Evolutionary conservation across 1,284 basidiomycete species (phyloP).

Genomic region (Sanguinoderma infundibulare): DNA sequence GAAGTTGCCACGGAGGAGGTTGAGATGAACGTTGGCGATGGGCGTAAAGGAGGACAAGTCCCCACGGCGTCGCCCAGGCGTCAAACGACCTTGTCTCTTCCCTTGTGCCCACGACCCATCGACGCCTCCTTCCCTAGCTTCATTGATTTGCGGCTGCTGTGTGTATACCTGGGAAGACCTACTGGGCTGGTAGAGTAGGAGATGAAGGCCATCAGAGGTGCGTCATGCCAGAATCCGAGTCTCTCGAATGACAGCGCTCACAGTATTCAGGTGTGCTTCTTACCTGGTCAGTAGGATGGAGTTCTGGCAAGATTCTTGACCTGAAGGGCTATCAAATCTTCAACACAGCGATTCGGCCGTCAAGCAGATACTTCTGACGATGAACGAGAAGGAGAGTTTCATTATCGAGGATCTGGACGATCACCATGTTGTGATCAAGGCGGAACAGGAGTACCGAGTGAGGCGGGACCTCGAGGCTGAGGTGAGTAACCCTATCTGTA

Average conservation of each 20-base stretch:
- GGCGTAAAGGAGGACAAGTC: too few species aligned
- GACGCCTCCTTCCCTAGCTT: too few species aligned
- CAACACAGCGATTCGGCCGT: constrained; percentile 89
- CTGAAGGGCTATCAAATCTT: too few species aligned
- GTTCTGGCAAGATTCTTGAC: background rate
- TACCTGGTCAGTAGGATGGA: constrained; percentile 64
- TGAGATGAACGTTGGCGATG: too few species aligned
- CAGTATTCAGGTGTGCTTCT: constrained; percentile 62
- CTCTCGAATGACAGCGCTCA: constrained; percentile 8
- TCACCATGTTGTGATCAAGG: constrained; percentile 81
- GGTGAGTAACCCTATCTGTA: constrained; percentile 46
- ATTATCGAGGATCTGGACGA: constrained; percentile 68
- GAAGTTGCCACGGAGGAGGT: too few species aligned
- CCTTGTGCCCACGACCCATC: too few species aligned
- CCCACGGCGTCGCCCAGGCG: too few species aligned
- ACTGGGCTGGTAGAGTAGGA: background rate
- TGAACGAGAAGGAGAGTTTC: constrained; percentile 77
- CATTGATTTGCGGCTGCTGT: background rate
- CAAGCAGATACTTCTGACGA: constrained; percentile 84
- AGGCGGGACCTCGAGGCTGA: constrained; percentile 76
- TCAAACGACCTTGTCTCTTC: too few species aligned
- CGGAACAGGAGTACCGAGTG: constrained; percentile 79
- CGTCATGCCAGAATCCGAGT: constrained; percentile 26
- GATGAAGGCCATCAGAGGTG: constrained; percentile 73
- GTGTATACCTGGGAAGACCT: background rate